Percentiles rank a stretch among this genome's conserved stretches.
These are phyloP conservation scores for Luzula sylvatica DNA, from an alignment of 176 grass and related monocot genomes.

Conservation along the genomic window DNA sequence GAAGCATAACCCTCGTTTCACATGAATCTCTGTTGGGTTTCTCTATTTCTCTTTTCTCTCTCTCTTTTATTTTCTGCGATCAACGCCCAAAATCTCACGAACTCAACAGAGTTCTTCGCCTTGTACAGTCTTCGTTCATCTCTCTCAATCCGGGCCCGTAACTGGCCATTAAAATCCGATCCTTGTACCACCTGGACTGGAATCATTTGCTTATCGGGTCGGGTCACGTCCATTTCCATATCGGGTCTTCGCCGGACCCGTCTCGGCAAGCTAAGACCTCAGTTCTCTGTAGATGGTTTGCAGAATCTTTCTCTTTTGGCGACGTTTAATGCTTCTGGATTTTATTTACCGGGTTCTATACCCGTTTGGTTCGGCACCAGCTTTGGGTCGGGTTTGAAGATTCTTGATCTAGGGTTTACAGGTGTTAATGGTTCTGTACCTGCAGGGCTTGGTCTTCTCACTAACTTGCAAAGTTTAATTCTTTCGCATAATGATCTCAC, in stretches of 20 bases:
- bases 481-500: constrained; percentile 49
- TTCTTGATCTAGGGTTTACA: constrained; percentile 41
- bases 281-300: constrained; percentile 50
- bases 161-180: constrained; percentile 52
- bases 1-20: constrained; percentile 2
- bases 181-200: constrained; percentile 57
- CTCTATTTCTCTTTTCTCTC: not conserved
- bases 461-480: constrained; percentile 38
- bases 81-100: constrained; percentile 10
- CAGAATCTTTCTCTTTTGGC: constrained; percentile 35
- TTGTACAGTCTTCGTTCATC: constrained; percentile 58
- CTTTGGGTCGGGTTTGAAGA: constrained; percentile 35
- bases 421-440: constrained; percentile 42
- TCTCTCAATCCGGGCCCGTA: constrained; percentile 39
- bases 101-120: constrained; percentile 30
- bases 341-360: constrained; percentile 59
- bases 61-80: not conserved
- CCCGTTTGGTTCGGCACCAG: constrained; percentile 54
- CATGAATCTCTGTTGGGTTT: constrained; percentile 32
- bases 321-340: constrained; percentile 63
- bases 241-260: constrained; percentile 55
- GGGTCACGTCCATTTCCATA: constrained; percentile 41
- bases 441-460: constrained; percentile 34
- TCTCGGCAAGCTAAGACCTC: constrained; percentile 11
- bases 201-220: constrained; percentile 47